phyloP scores from a whole-genome alignment of 768 basidiomycete species.

The Steccherinum ochraceum region DNA sequence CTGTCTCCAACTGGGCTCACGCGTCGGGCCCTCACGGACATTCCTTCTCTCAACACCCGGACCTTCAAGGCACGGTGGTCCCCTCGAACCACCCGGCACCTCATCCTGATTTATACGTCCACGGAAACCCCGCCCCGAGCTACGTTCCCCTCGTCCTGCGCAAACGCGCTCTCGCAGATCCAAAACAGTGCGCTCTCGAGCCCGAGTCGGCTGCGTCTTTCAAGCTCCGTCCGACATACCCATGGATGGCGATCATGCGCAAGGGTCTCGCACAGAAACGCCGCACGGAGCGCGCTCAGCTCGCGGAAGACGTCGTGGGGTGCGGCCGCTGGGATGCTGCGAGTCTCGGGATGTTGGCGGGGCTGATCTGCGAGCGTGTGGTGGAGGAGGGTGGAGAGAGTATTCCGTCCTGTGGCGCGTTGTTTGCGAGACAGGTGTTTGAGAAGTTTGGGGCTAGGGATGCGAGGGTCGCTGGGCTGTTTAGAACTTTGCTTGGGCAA shows the following conservation, averaged over 20 bases:
- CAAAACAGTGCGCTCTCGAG: background rate
- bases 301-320: constrained; percentile 4
- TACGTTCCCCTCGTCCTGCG: constrained; percentile 7
- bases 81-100: background rate
- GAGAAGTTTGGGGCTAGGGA: constrained; percentile 1
- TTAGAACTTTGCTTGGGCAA: constrained; percentile 4
- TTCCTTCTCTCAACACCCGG: no score
- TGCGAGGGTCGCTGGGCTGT: constrained; percentile 1
- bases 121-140: background rate
- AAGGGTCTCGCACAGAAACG: background rate
- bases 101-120: background rate
- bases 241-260: constrained; percentile 5
- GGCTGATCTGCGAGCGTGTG: constrained; percentile 5
- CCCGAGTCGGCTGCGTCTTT: no score
- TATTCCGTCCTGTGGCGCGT: constrained; percentile 1
- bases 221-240: constrained; percentile 3
- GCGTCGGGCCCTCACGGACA: no score
- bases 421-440: constrained; percentile 4
- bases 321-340: constrained; percentile 6
- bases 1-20: background rate
- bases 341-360: constrained; percentile 7
- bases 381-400: constrained; percentile 4
- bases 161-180: constrained; percentile 4
- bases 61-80: no score
- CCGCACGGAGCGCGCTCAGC: background rate